A percentile compares a stretch with the other conserved stretches of the same genome.
phyloP scores from a whole-genome alignment of 495 filamentous ascomycete genomes.

The Lasiosphaeria ovina region DNA sequence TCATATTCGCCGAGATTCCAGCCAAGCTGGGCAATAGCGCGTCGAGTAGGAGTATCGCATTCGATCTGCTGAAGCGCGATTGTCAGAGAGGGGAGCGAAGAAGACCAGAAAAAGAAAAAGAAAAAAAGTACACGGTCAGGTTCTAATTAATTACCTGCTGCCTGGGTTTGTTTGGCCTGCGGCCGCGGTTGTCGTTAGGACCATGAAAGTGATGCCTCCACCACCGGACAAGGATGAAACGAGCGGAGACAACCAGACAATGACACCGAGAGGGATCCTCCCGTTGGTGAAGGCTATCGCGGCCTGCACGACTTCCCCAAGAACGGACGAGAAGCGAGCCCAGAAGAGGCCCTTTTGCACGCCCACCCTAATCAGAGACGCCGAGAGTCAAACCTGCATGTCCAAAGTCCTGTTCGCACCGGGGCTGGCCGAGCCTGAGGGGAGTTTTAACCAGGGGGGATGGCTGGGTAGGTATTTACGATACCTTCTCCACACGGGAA shows the following conservation, averaged over 20 bases:
- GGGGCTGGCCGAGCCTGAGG: background rate
- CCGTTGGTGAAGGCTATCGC: background rate
- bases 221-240: background rate
- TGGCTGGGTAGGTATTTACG: background rate
- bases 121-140: background rate
- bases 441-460: background rate
- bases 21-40: background rate
- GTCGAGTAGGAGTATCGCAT: background rate
- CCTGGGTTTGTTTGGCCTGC: background rate
- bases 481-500: background rate
- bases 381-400: background rate
- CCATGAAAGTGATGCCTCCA: background rate
- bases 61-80: background rate
- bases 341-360: background rate
- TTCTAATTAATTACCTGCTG: background rate
- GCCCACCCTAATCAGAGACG: background rate
- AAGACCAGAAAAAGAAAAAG: background rate
- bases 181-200: background rate
- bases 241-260: background rate
- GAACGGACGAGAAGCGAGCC: background rate
- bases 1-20: background rate
- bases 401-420: background rate
- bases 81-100: background rate
- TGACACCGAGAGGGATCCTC: background rate
- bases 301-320: background rate